Conservation (phyloP, 306 rosid species). For the Luffa aegyptiaca region DNA sequence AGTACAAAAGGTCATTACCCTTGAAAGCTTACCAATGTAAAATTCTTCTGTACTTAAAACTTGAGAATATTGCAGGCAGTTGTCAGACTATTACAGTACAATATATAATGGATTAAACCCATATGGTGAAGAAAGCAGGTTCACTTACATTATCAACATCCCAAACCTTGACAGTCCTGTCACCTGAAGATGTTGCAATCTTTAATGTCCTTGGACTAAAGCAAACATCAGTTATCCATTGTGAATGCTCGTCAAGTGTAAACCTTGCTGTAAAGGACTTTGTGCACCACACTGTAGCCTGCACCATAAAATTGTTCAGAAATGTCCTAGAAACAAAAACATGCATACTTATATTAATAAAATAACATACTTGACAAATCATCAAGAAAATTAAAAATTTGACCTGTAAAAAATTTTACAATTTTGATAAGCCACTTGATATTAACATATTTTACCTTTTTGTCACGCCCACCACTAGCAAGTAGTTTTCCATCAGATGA, state of each 20-base stretch:
- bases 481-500: conserved; percentile 80
- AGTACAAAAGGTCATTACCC: neutral
- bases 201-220: conserved; percentile 52
- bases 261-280: conserved; percentile 40
- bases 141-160: conserved; percentile 63
- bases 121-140: neutral
- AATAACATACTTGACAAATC: neutral
- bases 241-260: conserved; percentile 62
- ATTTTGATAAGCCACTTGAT: neutral
- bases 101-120: conserved; percentile 2
- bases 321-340: conserved; percentile 1
- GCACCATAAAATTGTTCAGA: conserved; percentile 17
- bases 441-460: conserved; percentile 39
- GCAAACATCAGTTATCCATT: conserved; percentile 66
- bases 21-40: neutral
- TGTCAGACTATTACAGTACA: neutral
- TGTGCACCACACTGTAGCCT: conserved; percentile 79
- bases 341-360: neutral
- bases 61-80: neutral
- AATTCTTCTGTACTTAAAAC: neutral
- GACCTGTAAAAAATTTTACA: neutral
- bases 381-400: neutral
- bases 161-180: conserved; percentile 79
- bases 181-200: conserved; percentile 82
- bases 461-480: conserved; percentile 81